phyloP scores from a whole-genome alignment of 2,329 filamentous ascomycete species.

The Stagonosporopsis tanaceti region DNA sequence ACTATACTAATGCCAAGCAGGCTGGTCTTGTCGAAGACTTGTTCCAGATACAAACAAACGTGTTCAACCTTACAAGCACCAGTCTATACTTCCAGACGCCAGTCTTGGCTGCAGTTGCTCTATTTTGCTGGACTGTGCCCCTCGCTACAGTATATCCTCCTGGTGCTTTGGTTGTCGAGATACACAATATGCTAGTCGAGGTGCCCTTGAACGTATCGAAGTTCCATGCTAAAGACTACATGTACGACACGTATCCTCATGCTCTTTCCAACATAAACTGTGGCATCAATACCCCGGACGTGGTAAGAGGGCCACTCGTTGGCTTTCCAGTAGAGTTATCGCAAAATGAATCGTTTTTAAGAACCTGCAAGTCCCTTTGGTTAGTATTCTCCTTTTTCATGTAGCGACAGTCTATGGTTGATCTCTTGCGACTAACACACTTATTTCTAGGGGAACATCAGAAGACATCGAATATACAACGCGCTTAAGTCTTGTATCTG shows the following conservation, averaged over 20 bases:
- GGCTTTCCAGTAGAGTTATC: neutral
- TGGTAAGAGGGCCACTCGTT: too few relatives aligned
- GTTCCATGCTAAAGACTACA: neutral
- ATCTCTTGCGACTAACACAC: neutral
- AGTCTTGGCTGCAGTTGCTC: neutral
- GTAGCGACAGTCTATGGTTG: too few relatives aligned
- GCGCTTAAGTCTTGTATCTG: neutral
- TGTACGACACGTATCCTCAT: neutral
- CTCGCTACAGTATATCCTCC: constrained; percentile 1
- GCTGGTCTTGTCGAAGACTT: neutral
- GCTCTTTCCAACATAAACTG: neutral
- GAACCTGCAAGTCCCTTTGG: neutral
- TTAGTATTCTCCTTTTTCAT: too few relatives aligned
- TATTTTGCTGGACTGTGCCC: neutral
- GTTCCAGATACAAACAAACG: neutral
- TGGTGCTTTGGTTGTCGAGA: neutral
- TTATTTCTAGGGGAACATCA: neutral
- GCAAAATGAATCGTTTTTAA: neutral
- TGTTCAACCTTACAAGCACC: neutral
- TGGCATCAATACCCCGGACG: neutral
- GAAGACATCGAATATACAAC: neutral
- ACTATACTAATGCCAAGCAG: neutral
- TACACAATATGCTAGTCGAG: too few relatives aligned
- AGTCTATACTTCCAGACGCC: neutral
- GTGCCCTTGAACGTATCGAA: neutral